These are phyloP conservation scores for Cordyceps fumosorosea DNA, from an alignment of 2,329 filamentous ascomycete genomes.

Conservation along the genomic window DNA sequence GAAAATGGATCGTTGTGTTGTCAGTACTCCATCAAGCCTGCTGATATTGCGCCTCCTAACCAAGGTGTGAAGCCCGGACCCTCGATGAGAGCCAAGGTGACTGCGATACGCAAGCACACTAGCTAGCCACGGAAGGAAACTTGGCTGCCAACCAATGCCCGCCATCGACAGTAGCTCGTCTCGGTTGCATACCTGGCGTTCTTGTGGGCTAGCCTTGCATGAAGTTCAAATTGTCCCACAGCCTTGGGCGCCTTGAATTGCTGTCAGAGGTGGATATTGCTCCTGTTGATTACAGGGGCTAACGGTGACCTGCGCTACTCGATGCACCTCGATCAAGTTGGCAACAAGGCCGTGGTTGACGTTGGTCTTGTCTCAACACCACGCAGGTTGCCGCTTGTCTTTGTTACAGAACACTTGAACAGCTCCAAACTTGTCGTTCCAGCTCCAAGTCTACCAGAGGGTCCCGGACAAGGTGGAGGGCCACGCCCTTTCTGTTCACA, in stretches of 20 bases:
- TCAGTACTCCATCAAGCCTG: neutral
- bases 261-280: neutral
- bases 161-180: neutral
- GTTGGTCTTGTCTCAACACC: neutral
- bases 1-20: neutral
- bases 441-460: neutral
- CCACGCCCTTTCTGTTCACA: neutral
- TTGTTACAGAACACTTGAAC: neutral
- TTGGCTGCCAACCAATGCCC: neutral
- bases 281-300: neutral
- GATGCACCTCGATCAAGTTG: conserved; percentile 11
- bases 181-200: neutral
- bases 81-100: neutral
- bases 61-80: neutral
- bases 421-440: neutral
- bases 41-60: neutral
- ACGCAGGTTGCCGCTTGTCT: neutral
- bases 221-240: neutral
- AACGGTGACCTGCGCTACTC: conserved; percentile 7
- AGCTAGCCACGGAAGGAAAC: neutral
- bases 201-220: neutral
- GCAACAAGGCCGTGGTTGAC: neutral
- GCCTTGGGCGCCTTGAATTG: neutral
- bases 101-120: neutral
- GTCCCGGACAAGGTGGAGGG: neutral